Conservation (phyloP, 202 grass and related monocot genomes). For the Miscanthus sacchariflorus region DNA sequence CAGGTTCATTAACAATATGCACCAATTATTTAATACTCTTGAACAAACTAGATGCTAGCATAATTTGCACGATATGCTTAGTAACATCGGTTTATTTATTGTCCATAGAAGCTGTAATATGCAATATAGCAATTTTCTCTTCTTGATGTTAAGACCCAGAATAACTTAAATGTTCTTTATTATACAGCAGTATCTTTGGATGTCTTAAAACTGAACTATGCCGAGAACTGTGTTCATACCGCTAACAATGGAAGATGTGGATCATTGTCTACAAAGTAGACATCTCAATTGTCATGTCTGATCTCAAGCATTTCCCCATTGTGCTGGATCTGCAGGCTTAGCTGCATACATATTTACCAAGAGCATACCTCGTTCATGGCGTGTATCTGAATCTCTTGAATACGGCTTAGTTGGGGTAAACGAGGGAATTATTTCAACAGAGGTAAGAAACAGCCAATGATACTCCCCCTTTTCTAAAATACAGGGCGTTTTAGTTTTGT, state of each 20-base stretch:
- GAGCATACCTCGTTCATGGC: slow-evolving; percentile 88
- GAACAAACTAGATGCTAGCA: not conserved
- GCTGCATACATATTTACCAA: slow-evolving; percentile 95
- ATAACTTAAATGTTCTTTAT: not conserved
- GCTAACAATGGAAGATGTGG: slow-evolving; percentile 20
- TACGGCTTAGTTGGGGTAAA: slow-evolving; percentile 96
- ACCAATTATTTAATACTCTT: not conserved
- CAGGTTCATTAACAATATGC: slow-evolving; percentile 55
- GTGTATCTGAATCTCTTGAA: slow-evolving; percentile 93
- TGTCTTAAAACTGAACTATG: slow-evolving; percentile 19
- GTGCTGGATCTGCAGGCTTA: slow-evolving; percentile 65
- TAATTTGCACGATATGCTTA: slow-evolving; percentile 9
- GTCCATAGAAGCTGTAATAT: slow-evolving; percentile 27
- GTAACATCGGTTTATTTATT: not conserved
- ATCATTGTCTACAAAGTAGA: not conserved
- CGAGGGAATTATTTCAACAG: slow-evolving; percentile 92
- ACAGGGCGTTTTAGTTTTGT: not conserved
- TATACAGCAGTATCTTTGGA: not conserved
- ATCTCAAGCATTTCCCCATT: slow-evolving; percentile 11
- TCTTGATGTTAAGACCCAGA: not conserved
- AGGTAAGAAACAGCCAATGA: slow-evolving; percentile 51
- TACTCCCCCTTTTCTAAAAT: not conserved
- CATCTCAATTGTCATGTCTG: not conserved
- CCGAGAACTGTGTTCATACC: not conserved
- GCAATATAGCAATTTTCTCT: not conserved